A percentile compares a stretch with the other conserved stretches of the same genome.
These are phyloP conservation scores for Solanum sparsipilum DNA, from an alignment of 257 asterid species.

Conservation along the genomic window DNA sequence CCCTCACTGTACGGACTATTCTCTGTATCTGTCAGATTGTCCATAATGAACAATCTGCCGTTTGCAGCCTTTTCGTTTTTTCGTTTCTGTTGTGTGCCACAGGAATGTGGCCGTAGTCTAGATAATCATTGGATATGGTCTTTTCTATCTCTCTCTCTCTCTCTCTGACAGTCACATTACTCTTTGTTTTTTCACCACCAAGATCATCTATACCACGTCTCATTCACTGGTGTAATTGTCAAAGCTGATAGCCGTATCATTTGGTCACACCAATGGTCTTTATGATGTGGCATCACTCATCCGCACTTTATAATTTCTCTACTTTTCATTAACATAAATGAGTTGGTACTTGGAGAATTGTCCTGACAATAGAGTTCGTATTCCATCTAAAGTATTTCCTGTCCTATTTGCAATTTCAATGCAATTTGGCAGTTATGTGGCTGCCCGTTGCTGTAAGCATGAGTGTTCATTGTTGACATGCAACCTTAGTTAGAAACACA, in stretches of 20 bases:
- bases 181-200: not conserved
- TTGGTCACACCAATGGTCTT: not conserved
- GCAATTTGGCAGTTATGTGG: not conserved
- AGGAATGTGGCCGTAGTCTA: not conserved
- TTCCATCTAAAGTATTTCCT: not conserved
- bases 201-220: not conserved
- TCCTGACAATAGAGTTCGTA: not conserved
- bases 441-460: not conserved
- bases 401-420: not conserved
- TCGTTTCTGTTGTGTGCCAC: not conserved
- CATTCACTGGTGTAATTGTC: not conserved
- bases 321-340: not conserved
- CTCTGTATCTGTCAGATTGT: not conserved
- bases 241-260: not conserved
- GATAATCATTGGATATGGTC: not conserved
- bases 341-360: not conserved
- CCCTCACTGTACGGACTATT: not conserved
- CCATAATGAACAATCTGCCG: not conserved
- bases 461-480: not conserved
- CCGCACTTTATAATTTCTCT: not conserved
- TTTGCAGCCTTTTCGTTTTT: not conserved
- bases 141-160: not conserved
- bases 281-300: not conserved
- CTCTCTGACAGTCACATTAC: not conserved
- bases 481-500: not conserved